Evolutionary conservation across 1,139 yeast genomes (phyloP).

Genomic region (Spathaspora jeffriesii): DNA sequence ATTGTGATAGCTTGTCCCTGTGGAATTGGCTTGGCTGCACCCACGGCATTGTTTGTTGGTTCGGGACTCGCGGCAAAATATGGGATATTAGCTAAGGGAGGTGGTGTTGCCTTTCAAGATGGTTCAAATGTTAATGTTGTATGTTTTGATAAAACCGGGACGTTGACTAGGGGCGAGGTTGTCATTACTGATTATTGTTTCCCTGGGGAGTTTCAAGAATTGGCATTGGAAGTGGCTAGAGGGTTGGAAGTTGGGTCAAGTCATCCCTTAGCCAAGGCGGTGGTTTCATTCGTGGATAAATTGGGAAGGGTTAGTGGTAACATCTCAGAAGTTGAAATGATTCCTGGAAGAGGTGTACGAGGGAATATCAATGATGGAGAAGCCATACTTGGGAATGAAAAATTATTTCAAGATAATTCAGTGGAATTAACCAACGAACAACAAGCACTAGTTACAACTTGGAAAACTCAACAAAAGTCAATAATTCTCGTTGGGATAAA

Average conservation of each 20-base stretch:
- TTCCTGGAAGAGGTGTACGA: slow-evolving; percentile 60
- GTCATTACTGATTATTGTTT: slow-evolving; percentile 52
- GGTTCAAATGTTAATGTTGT: slow-evolving; percentile 64
- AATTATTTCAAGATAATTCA: slow-evolving; percentile 47
- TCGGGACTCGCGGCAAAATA: slow-evolving; percentile 49
- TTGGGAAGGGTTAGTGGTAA: slow-evolving; percentile 40
- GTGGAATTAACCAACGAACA: slow-evolving; percentile 26
- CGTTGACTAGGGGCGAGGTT: slow-evolving; percentile 68
- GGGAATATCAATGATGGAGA: slow-evolving; percentile 41
- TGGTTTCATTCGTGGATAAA: slow-evolving; percentile 41
- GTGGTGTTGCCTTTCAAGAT: slow-evolving; percentile 82
- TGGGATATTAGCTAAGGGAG: slow-evolving; percentile 80
- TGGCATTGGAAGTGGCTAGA: slow-evolving; percentile 51
- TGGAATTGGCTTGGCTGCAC: slow-evolving; percentile 51
- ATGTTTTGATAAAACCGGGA: slow-evolving; percentile 83
- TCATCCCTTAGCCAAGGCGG: slow-evolving; percentile 70
- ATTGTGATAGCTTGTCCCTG: slow-evolving; percentile 61
- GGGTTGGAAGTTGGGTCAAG: slow-evolving; percentile 67
- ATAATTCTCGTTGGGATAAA: slow-evolving; percentile 56
- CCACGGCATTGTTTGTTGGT: slow-evolving; percentile 49
- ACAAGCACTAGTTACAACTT: slow-evolving; percentile 32
- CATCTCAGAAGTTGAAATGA: slow-evolving; percentile 49
- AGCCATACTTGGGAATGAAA: slow-evolving; percentile 69
- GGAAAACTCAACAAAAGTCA: slow-evolving; percentile 69
- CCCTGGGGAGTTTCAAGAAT: slow-evolving; percentile 14